Evolutionary conservation across 2,329 filamentous ascomycete species (phyloP), one percentile per base, ranked within the genome.

Genomic region (Westerdykella aurantiaca): DNA sequence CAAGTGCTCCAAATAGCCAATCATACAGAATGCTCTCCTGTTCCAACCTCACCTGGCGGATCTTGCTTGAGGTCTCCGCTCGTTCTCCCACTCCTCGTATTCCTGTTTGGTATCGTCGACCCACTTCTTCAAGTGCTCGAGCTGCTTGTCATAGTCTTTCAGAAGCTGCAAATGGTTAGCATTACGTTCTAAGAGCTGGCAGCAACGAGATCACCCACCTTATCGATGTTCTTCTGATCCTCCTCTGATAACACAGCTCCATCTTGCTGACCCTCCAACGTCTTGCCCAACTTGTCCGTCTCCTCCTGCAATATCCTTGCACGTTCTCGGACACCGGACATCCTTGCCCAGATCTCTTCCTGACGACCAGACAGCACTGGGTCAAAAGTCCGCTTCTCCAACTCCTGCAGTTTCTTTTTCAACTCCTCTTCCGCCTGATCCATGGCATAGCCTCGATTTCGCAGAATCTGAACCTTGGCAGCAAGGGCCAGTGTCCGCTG

Each of bases 321-420:
- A 52, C 88, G 81, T 48, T 86, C 85, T 51, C 85, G 75, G 38
- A 93, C 72, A 31, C 84, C 79, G 39, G 89, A 83, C 70, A 93
- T 79, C 37, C 87, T 75, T 51, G 86, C 88, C 87, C 87, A 93
- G 37, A 93, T 81, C 71, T 93, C 87, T 67, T 93, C 88, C 61
- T 88, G 83, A 52, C 86, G 74, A 2, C 86, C 86, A 31, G 79
- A 79, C 43, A 91, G 75, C 6, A 82, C 82, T 6, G 88, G 87
- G 58, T 93, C 87, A 51, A 82, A 81, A 22, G 88, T 79, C 40
- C 75, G 74, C 58, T 80, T 79, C 63, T 90, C 85, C 45, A 93
- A 71, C 18, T 72, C 74, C 57, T 82, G 72, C 46, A 94, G 72
- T 63, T 86, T 85, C 55, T 81, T 80, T 65, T 84, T 82, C 37